Conservation (phyloP, 352 stramenopile genomes). For the Pythium diclinum region DNA sequence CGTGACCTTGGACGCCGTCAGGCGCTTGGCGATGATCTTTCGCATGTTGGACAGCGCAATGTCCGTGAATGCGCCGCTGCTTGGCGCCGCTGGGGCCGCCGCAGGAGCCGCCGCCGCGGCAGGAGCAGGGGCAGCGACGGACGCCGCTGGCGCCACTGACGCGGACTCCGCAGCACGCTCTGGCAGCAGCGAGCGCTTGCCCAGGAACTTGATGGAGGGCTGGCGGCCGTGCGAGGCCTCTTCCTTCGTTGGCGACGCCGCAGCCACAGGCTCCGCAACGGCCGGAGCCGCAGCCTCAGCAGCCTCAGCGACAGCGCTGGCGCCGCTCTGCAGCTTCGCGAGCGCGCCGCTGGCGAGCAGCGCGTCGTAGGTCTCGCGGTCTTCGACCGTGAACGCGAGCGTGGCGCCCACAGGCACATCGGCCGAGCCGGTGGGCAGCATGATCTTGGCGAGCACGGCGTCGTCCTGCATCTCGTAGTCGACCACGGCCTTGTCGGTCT, state of each 20-base stretch:
- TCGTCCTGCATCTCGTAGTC: slow-evolving; percentile 99
- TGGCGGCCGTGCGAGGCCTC: slow-evolving; percentile 30
- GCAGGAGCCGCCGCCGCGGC: slow-evolving; percentile 5
- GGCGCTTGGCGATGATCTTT: slow-evolving; percentile 98
- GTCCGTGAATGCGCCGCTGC: slow-evolving; percentile 69
- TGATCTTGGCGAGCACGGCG: slow-evolving; percentile 93
- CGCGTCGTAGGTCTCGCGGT: slow-evolving; percentile 74
- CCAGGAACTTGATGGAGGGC: slow-evolving; percentile 84
- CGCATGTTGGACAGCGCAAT: slow-evolving; percentile 94
- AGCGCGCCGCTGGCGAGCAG: slow-evolving; percentile 61
- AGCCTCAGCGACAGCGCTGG: slow-evolving; percentile 7
- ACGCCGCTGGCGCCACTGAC: slow-evolving; percentile 12
- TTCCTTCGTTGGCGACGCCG: background rate
- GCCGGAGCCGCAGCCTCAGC: slow-evolving; percentile 17
- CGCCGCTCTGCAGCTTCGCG: slow-evolving; percentile 35
- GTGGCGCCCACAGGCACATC: slow-evolving; percentile 92
- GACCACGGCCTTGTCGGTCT: slow-evolving; percentile 99
- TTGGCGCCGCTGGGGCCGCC: slow-evolving; percentile 3
- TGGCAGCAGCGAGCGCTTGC: slow-evolving; percentile 70
- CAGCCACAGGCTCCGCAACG: background rate
- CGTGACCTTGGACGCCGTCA: slow-evolving; percentile 95
- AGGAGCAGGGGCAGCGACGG: slow-evolving; percentile 19
- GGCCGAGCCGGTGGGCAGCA: slow-evolving; percentile 78
- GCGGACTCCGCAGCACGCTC: slow-evolving; percentile 6
- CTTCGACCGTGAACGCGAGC: slow-evolving; percentile 94